phyloP scores from a whole-genome alignment of 73 alveolate species.

The Stentor coeruleus region DNA sequence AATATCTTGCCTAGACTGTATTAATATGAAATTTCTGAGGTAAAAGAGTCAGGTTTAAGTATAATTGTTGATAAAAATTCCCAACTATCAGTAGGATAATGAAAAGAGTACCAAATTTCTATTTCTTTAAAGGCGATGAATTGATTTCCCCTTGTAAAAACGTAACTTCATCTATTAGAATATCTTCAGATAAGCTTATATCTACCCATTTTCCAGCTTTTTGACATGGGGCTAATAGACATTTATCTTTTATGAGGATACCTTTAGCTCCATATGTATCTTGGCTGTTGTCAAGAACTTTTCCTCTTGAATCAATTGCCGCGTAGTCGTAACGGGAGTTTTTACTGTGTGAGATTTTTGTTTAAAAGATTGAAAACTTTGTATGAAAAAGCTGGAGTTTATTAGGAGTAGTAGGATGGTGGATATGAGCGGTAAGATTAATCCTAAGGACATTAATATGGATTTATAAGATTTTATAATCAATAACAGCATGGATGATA shows the following conservation, averaged over 20 bases:
- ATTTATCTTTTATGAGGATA: not conserved
- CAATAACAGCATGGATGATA: too few relatives aligned
- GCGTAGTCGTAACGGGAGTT: slow-evolving; percentile 14
- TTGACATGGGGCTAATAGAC: not conserved
- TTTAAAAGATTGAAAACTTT: too few relatives aligned
- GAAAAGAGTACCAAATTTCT: not conserved
- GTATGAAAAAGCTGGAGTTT: too few relatives aligned
- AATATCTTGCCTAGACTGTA: slow-evolving; percentile 1
- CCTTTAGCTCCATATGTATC: not conserved
- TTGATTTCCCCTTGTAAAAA: slow-evolving; percentile 13
- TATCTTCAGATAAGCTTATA: not conserved
- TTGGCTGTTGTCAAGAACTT: not conserved
- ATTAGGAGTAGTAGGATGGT: too few relatives aligned
- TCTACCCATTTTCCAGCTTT: slow-evolving; percentile 14
- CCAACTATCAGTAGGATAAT: slow-evolving; percentile 6
- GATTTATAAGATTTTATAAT: too few relatives aligned
- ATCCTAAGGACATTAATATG: too few relatives aligned
- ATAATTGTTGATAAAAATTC: not conserved
- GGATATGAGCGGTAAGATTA: too few relatives aligned
- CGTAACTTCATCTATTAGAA: slow-evolving; percentile 12
- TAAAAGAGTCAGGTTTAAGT: not conserved
- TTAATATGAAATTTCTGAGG: not conserved
- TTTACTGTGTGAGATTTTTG: too few relatives aligned
- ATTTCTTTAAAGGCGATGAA: slow-evolving; percentile 7
- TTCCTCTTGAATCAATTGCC: slow-evolving; percentile 12